Evolutionary conservation across 2,329 filamentous ascomycete species (phyloP).

Genomic region (Diplodia sapinea): DNA sequence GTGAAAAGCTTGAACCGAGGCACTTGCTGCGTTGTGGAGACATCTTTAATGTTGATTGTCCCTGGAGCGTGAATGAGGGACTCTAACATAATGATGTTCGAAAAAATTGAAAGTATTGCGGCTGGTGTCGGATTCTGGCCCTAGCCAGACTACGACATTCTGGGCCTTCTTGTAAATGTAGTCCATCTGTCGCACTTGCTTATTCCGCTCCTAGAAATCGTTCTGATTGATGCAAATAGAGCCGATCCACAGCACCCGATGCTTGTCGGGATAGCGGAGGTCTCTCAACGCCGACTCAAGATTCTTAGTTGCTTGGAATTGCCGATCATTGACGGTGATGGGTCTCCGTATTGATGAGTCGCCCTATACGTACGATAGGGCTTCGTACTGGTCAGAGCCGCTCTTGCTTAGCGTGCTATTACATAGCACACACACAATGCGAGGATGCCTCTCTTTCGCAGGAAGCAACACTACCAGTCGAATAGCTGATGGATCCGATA

Average conservation of each 20-base stretch:
- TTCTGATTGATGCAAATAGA: conserved; percentile 45
- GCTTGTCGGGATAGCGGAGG: conserved; percentile 19
- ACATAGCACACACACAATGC: neutral
- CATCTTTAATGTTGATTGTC: no score
- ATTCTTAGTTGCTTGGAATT: conserved; percentile 24
- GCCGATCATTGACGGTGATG: conserved; percentile 1
- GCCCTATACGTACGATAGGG: conserved; percentile 38
- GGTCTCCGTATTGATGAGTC: neutral
- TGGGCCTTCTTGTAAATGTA: conserved; percentile 43
- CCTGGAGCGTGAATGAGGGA: conserved; percentile 8
- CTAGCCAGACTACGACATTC: conserved; percentile 43
- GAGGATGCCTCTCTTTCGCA: neutral
- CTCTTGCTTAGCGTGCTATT: neutral
- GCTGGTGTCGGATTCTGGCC: conserved; percentile 36
- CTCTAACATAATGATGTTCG: neutral
- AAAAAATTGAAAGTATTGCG: conserved; percentile 35
- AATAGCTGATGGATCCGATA: neutral
- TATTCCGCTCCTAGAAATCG: conserved; percentile 40
- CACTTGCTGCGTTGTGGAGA: no score
- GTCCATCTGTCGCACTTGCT: conserved; percentile 47
- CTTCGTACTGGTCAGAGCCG: conserved; percentile 33
- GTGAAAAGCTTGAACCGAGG: conserved; percentile 28
- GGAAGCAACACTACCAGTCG: conserved; percentile 1
- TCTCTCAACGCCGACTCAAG: conserved; percentile 25
- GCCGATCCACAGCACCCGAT: conserved; percentile 45